Conservation (phyloP, 1,139 yeast species). For the Pneumocystis wakefieldiae region DNA sequence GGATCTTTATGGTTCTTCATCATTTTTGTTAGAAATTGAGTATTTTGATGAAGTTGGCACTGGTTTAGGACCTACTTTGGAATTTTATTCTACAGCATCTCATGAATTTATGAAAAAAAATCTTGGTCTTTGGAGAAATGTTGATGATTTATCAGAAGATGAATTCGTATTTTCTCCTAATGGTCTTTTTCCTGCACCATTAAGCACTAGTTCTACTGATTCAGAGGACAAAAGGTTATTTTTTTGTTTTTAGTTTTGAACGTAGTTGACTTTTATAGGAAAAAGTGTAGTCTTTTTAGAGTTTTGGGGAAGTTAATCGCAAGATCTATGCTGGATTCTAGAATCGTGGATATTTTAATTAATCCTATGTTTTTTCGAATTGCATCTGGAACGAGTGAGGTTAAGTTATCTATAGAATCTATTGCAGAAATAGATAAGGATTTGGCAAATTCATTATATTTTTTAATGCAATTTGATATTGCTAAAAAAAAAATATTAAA, state of each 20-base stretch:
- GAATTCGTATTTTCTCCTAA: slow-evolving; percentile 31
- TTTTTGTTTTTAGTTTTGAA: not conserved
- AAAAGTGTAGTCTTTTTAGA: slow-evolving; percentile 40
- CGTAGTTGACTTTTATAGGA: slow-evolving; percentile 17
- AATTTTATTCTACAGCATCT: slow-evolving; percentile 74
- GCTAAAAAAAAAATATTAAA: slow-evolving; percentile 21
- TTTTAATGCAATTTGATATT: slow-evolving; percentile 33
- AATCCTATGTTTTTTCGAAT: slow-evolving; percentile 47
- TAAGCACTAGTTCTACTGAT: slow-evolving; percentile 25
- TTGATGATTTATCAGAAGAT: slow-evolving; percentile 22
- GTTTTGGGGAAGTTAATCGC: slow-evolving; percentile 75
- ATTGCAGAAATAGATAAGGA: slow-evolving; percentile 43
- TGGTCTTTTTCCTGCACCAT: slow-evolving; percentile 67
- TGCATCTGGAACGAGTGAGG: slow-evolving; percentile 13
- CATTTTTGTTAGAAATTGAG: slow-evolving; percentile 74
- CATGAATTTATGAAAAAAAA: slow-evolving; percentile 48
- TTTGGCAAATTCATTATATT: slow-evolving; percentile 46
- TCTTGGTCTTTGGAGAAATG: slow-evolving; percentile 56
- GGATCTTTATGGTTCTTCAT: slow-evolving; percentile 60
- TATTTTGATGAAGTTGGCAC: slow-evolving; percentile 90
- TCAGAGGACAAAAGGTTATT: slow-evolving; percentile 25
- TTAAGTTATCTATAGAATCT: slow-evolving; percentile 28
- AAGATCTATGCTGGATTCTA: slow-evolving; percentile 68
- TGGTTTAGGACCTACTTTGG: slow-evolving; percentile 90
- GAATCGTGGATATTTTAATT: slow-evolving; percentile 72